phyloP scores from a whole-genome alignment of 2,329 filamentous ascomycete genomes.

The Blastomyces emzantsi region DNA sequence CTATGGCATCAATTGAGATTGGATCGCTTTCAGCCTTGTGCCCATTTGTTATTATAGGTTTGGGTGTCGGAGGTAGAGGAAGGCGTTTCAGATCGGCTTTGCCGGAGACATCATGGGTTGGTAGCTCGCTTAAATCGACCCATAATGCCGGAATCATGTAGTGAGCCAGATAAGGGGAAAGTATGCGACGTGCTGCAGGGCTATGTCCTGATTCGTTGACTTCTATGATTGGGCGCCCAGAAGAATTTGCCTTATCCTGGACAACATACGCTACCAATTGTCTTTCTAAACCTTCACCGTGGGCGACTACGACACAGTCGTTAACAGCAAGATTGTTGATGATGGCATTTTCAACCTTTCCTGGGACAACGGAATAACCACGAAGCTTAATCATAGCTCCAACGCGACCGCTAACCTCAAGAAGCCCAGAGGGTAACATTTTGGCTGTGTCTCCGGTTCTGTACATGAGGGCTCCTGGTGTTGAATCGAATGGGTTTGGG shows the following conservation, averaged over 20 bases:
- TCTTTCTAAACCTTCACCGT: slow-evolving; percentile 65
- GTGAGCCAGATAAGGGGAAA: slow-evolving; percentile 60
- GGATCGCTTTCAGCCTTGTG: slow-evolving; percentile 50
- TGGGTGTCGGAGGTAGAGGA: slow-evolving; percentile 53
- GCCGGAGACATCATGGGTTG: slow-evolving; percentile 68
- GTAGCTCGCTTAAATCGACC: slow-evolving; percentile 62
- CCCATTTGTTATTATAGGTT: slow-evolving; percentile 33
- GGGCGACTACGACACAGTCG: slow-evolving; percentile 62
- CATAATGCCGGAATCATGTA: slow-evolving; percentile 78
- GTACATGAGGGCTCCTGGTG: slow-evolving; percentile 59
- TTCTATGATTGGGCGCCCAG: slow-evolving; percentile 51
- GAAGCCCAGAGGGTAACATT: slow-evolving; percentile 55
- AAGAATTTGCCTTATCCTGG: slow-evolving; percentile 49
- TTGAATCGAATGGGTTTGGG: slow-evolving; percentile 53
- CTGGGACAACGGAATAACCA: slow-evolving; percentile 68
- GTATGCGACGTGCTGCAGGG: slow-evolving; percentile 54
- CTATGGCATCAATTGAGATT: slow-evolving; percentile 58
- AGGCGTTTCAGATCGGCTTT: slow-evolving; percentile 67
- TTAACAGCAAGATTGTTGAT: slow-evolving; percentile 60
- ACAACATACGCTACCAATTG: slow-evolving; percentile 72
- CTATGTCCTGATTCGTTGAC: slow-evolving; percentile 65
- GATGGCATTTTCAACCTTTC: slow-evolving; percentile 66
- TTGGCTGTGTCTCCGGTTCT: slow-evolving; percentile 63
- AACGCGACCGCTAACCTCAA: slow-evolving; percentile 68
- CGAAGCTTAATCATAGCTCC: slow-evolving; percentile 74